Conservation (phyloP, 345 rosid genomes). For the Psidium guajava region DNA sequence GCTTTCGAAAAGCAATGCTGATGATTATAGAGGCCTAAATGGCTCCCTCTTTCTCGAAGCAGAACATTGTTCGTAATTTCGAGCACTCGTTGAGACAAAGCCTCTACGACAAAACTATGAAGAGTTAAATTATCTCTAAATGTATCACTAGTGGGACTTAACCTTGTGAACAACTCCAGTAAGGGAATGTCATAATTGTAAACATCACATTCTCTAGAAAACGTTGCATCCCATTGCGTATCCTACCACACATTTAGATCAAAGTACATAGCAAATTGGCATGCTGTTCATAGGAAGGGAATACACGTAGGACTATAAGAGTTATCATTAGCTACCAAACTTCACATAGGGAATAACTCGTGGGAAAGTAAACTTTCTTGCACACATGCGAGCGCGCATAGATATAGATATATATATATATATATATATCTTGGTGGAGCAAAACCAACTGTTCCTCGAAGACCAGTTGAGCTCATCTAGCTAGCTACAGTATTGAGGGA, state of each 20-base stretch:
- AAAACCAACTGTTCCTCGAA: background rate
- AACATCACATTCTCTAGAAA: background rate
- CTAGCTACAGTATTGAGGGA: too few relatives aligned
- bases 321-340: background rate
- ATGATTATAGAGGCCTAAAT: background rate
- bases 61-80: background rate
- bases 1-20: background rate
- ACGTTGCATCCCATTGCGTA: background rate
- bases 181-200: background rate
- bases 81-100: background rate
- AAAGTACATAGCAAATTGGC: background rate
- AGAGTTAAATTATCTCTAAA: background rate
- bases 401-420: too few relatives aligned
- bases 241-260: background rate
- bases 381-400: too few relatives aligned
- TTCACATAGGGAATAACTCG: background rate
- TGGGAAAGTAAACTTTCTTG: background rate
- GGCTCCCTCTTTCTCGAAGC: background rate
- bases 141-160: background rate
- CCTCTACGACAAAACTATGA: background rate
- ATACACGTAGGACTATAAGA: background rate
- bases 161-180: background rate
- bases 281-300: background rate
- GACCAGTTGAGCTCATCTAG: too few relatives aligned
- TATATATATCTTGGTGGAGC: background rate